Conservation (phyloP, 2,329 filamentous ascomycete genomes). For the Paracoccidioides brasiliensis region DNA sequence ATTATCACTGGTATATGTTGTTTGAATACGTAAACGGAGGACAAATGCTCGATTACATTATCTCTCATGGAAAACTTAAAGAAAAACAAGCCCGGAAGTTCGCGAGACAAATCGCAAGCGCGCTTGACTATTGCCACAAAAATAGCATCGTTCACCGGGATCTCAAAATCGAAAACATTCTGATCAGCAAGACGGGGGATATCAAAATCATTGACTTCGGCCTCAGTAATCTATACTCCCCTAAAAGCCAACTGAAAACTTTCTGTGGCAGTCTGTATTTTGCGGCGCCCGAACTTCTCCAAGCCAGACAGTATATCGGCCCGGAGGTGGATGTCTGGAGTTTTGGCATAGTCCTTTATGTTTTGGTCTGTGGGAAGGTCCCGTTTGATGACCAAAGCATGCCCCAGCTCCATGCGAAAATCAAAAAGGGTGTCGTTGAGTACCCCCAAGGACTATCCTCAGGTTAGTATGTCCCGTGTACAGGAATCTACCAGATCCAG, state of each 20-base stretch:
- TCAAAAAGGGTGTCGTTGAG: constrained; percentile 92
- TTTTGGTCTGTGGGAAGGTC: constrained; percentile 92
- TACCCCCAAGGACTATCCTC: constrained; percentile 87
- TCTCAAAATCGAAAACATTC: constrained; percentile 96
- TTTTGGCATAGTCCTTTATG: constrained; percentile 95
- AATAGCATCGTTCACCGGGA: constrained; percentile 98
- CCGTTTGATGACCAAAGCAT: constrained; percentile 99
- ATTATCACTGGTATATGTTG: constrained; percentile 99
- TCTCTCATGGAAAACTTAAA: constrained; percentile 91
- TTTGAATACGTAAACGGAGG: constrained; percentile 98
- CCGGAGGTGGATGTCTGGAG: constrained; percentile 98
- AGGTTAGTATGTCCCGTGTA: constrained; percentile 44
- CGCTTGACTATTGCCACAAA: constrained; percentile 90
- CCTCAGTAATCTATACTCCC: constrained; percentile 88
- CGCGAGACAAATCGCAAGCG: constrained; percentile 90
- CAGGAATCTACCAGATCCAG: constrained; percentile 24
- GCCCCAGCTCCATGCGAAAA: constrained; percentile 95
- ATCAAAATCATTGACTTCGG: constrained; percentile 99
- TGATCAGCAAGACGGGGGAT: constrained; percentile 97
- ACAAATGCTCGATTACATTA: constrained; percentile 99
- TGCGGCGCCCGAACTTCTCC: constrained; percentile 84
- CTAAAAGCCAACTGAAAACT: constrained; percentile 73
- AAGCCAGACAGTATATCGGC: constrained; percentile 86
- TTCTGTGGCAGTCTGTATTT: constrained; percentile 98
- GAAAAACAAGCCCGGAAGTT: constrained; percentile 98